Evolutionary conservation across 257 asterid species (phyloP), one percentile per base, ranked within the genome.

Genomic region (Rubia yunnanensis): DNA sequence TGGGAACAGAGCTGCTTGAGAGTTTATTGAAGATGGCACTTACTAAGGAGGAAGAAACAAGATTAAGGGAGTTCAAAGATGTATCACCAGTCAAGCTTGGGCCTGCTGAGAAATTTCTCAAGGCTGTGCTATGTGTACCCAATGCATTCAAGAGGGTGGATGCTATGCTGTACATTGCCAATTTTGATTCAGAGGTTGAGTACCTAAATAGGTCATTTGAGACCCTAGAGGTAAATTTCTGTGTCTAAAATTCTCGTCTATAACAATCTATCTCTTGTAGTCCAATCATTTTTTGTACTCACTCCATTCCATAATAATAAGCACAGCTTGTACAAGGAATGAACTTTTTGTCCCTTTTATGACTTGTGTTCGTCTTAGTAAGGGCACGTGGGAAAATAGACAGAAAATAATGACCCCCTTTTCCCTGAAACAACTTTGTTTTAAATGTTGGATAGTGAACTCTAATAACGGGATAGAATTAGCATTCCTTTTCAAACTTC

Each of bases 21-120:
- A 80, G 94, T 68, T 71, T 91, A 60, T 74, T 86, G 1, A 88
- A 77, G 84, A 91, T 91, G 98, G 95, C 90, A 55, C 96, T 95
- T 2, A 83, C 95, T 1, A 81, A 76, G 70, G 89, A 83, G 78
- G 96, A 91, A 74, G 90, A 88, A 34, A 77, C 71, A 17, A 88
- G 79, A 64, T 78, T 91, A 68, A 74, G 64, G 79, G 91, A 81
- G 70, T 80, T 78, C 70, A 83, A 77, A 49, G 88, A 86, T 22
- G 87, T 83, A 22, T 81, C 84, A 0, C 80, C 87, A 0, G 66
- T 77, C 71, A 85, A 87, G 70, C 77, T 85, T 14, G 95, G 92
- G 23, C 76, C 87, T 30, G 95, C 96, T 0, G 98, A 91, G 88
- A 79, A 81, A 10, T 91, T 88, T 78, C 88, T 86, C 70, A 88